Evolutionary conservation across 805 yeast species (phyloP).

Genomic region (Zygosaccharomyces bisporus): DNA sequence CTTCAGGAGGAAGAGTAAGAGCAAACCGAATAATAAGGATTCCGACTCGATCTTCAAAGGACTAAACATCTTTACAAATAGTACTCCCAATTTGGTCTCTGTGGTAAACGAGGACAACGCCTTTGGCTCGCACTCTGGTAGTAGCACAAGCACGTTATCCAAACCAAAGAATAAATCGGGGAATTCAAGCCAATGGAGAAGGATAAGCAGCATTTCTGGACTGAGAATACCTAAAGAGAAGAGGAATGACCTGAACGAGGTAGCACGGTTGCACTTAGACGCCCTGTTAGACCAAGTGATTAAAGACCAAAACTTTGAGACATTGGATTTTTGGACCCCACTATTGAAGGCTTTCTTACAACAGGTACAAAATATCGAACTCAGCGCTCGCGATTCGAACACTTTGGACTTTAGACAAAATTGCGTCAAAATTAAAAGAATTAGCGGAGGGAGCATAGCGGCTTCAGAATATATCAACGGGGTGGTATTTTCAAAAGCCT

Average conservation of each 20-base stretch:
- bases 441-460: slow-evolving; percentile 66
- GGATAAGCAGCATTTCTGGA: slow-evolving; percentile 23
- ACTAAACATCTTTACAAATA: slow-evolving; percentile 26
- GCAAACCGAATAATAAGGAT: slow-evolving; percentile 36
- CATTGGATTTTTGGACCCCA: slow-evolving; percentile 55
- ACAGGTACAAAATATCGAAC: slow-evolving; percentile 54
- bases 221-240: slow-evolving; percentile 16
- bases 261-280: slow-evolving; percentile 43
- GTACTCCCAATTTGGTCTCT: slow-evolving; percentile 35
- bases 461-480: slow-evolving; percentile 71
- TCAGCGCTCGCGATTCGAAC: slow-evolving; percentile 60
- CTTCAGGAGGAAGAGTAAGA: slow-evolving; percentile 53
- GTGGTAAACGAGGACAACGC: slow-evolving; percentile 23
- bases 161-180: slow-evolving; percentile 10
- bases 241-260: slow-evolving; percentile 36
- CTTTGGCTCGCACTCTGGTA: slow-evolving; percentile 11
- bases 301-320: slow-evolving; percentile 50
- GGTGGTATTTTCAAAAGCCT: slow-evolving; percentile 73
- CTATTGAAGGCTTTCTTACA: slow-evolving; percentile 50
- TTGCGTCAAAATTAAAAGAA: slow-evolving; percentile 79
- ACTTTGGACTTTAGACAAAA: slow-evolving; percentile 76
- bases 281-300: slow-evolving; percentile 56
- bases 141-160: slow-evolving; percentile 5
- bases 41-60: slow-evolving; percentile 25
- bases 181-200: slow-evolving; percentile 20